A percentile compares a stretch with the other conserved stretches of the same genome.
phyloP scores from a whole-genome alignment of 352 stramenopile species.

The Phytophthora agathidicida region DNA sequence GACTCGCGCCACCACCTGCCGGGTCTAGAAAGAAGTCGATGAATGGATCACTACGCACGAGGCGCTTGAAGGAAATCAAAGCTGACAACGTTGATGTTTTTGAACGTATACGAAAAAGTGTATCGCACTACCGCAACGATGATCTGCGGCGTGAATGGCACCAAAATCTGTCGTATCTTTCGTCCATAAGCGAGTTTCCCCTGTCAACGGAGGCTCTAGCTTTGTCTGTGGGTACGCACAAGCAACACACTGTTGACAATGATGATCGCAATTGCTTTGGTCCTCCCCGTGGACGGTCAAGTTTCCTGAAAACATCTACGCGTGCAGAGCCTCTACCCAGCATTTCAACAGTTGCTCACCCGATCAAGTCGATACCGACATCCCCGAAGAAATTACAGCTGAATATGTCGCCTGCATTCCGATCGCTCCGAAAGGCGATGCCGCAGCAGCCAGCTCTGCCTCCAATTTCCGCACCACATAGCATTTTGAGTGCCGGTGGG shows the following conservation, averaged over 20 bases:
- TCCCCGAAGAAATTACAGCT: conserved; percentile 57
- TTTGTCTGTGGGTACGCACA: conserved; percentile 15
- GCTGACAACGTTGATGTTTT: conserved; percentile 59
- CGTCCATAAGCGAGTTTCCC: conserved; percentile 73
- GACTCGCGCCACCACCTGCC: conserved; percentile 12
- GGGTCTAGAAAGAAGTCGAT: conserved; percentile 39
- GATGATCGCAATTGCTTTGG: conserved; percentile 22
- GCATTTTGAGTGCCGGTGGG: conserved; percentile 8
- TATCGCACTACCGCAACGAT: conserved; percentile 67
- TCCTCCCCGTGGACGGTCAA: conserved; percentile 16
- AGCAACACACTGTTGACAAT: conserved; percentile 6
- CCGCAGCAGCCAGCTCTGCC: conserved; percentile 68
- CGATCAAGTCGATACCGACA: conserved; percentile 63
- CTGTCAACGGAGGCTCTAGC: conserved; percentile 31
- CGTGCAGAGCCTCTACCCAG: conserved; percentile 30
- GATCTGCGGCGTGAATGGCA: conserved; percentile 63
- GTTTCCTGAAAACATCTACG: conserved; percentile 14
- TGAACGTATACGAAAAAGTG: conserved; percentile 65
- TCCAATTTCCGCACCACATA: conserved; percentile 46
- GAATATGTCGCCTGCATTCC: conserved; percentile 65
- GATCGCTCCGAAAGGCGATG: conserved; percentile 72
- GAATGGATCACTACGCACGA: conserved; percentile 54
- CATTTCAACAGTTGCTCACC: conserved; percentile 42
- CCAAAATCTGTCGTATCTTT: conserved; percentile 74
- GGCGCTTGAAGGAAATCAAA: conserved; percentile 70